Evolutionary conservation across 257 asterid species (phyloP), one percentile per base, ranked within the genome.

Genomic region (Capsicum rhomboideum): DNA sequence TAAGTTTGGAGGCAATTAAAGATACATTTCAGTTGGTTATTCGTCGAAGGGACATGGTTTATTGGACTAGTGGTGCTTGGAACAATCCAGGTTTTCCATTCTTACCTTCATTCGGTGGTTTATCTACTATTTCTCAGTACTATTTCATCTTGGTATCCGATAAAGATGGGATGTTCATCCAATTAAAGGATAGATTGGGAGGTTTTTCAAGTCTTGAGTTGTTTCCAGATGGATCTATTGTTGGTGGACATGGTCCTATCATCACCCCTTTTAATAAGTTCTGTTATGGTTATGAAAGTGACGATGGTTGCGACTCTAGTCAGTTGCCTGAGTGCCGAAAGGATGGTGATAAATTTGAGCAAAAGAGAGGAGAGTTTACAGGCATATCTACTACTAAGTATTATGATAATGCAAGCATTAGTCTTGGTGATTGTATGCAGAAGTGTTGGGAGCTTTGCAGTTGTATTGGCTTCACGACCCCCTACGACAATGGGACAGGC

Each of bases 231-330:
- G 63, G 63, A 23, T 10, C 28, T 56, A 56, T 56, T 56, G 4
- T 20, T 56, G 63, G 26, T n/a, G 26, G 26, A 55, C 23, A 55
- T 21, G 23, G 61, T 18, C 23, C 4, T 18, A 18, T 55, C 17
- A 18, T 18, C 26, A 21, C 26, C 12, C 63, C 8, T 20, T 55
- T 18, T 55, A 18, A 55, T 55, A 21, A 18, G 23, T 56, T 56
- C 11, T 56, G 63, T 56, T 56, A 20, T 56, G 63, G 63, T 56
- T 56, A 56, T 56, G 63, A 56, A 56, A 56, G 63, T 56, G 11
- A 77, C n/a, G 31, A 87, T 79, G 87, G 89, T 6, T 87, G 89
- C 54, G 82, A 4, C 2, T 29, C 54, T 84, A 80, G 79, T n/a
- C 56, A 12, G 17, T 29, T 84, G 63, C 87, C 87, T 42, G 64